A percentile compares a stretch with the other conserved stretches of the same genome.
Evolutionary conservation across 169 alveolate species (phyloP).

Genomic region (Hepatocystis sp.): DNA sequence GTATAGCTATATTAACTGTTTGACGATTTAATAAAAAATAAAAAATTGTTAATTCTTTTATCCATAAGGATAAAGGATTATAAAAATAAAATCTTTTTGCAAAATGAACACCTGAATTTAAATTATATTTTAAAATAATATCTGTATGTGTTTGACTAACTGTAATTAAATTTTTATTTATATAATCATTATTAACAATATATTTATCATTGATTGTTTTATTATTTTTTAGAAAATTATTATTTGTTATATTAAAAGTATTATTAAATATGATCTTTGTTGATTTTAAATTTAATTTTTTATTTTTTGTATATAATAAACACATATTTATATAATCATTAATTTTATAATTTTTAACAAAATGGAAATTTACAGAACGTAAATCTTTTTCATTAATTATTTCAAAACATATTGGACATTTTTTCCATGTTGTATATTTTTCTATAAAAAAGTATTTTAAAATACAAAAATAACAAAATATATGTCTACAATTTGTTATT

Average conservation of each 20-base stretch:
- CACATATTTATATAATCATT: constrained; percentile 43
- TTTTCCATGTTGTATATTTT: constrained; percentile 54
- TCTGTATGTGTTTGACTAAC: constrained; percentile 42
- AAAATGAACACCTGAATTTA: constrained; percentile 58
- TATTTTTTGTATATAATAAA: constrained; percentile 53
- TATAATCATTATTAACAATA: constrained; percentile 29
- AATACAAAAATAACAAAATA: constrained; percentile 79
- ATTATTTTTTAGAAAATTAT: constrained; percentile 40
- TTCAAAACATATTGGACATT: constrained; percentile 38
- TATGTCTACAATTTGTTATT: constrained; percentile 79
- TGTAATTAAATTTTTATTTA: constrained; percentile 41
- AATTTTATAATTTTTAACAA: constrained; percentile 43
- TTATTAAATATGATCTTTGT: constrained; percentile 36
- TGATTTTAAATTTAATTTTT: constrained; percentile 40
- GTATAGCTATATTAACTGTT: constrained; percentile 2
- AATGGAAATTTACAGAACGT: constrained; percentile 46
- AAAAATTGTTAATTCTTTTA: constrained; percentile 55
- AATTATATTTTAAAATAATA: constrained; percentile 28
- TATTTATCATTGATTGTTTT: constrained; percentile 39
- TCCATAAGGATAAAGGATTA: constrained; percentile 44
- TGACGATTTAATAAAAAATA: constrained; percentile 21
- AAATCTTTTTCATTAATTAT: constrained; percentile 58
- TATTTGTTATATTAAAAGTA: constrained; percentile 54
- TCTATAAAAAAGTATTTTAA: constrained; percentile 77
- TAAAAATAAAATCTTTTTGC: constrained; percentile 35